Base-by-base conservation (phyloP, 1,284 basidiomycete species). In the Microbotryomycetes sp. region DNA sequence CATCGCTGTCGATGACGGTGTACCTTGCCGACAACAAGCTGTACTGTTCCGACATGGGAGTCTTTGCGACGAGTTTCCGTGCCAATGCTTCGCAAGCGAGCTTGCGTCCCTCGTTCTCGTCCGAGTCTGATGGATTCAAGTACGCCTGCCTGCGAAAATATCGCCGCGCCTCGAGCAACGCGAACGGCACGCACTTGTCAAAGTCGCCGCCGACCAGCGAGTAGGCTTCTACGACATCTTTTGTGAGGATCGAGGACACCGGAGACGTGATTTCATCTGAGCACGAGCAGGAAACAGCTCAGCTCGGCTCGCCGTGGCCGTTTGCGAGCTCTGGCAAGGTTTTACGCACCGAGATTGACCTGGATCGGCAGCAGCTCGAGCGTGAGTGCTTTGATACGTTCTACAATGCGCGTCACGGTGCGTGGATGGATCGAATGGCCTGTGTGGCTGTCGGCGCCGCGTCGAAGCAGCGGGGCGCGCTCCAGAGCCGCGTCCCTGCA, bases 31-130 rank as follows among this genome's bases (percentile, higher is more conserved):
- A 75, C 5, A 70, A 57, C 51, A 59, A 54, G 9, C 35, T 41
- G 31, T 69, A 66, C 50, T 67, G 67, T 4, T 64, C 67, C 30
- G 47, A 21, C 50, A 64, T 64, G 18, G 58, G 85, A 78, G 11
- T 83, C 74, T 45, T 79, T 75, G 73, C 91, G 88, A 92, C 80
- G 54, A 93, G 84, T 60, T 85, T 80, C 54, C 91, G 83, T 4
- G 92, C 92, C 18, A 96, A 78, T 2, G 89, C 87, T 75, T 96
- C 91, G 71, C 91, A 94, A 3, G 91, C 87, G 30, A 50, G 87
- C 86, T 85, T 78, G n/a, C 91, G 81, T 65, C 85, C 83, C 45
- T 82, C 72, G 69, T 91, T 91, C 77, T 96, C 92, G 60, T 85
- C 90, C 71, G 86, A 89, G 73, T 94, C 88, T 7, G 89, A 86